Percentiles rank a stretch among this genome's conserved stretches.
These are phyloP conservation scores for Verticillium zaregamsianum DNA, from an alignment of 2,329 filamentous ascomycete species.

Conservation along the genomic window DNA sequence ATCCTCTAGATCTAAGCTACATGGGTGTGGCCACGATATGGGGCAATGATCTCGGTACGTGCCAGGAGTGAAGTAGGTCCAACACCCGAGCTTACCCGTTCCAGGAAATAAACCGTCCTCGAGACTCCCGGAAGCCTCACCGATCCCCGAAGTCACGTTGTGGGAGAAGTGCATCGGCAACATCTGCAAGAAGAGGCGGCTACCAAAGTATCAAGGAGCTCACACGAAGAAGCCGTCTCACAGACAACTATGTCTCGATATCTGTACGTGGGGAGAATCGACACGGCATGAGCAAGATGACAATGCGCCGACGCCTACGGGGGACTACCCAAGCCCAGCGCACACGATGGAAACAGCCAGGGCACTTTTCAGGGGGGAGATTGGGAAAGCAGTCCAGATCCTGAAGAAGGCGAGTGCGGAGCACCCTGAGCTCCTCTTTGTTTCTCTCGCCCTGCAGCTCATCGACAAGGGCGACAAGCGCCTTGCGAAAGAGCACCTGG, in stretches of 20 bases:
- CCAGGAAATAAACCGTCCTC: slow-evolving; percentile 43
- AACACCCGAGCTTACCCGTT: slow-evolving; percentile 11
- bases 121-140: slow-evolving; percentile 41
- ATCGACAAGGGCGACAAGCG: slow-evolving; percentile 46
- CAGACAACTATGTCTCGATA: slow-evolving; percentile 68
- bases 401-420: slow-evolving; percentile 63
- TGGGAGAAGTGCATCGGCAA: slow-evolving; percentile 61
- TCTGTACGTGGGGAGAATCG: slow-evolving; percentile 68
- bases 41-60: slow-evolving; percentile 62
- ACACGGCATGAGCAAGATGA: slow-evolving; percentile 40
- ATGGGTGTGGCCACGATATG: slow-evolving; percentile 71
- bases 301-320: slow-evolving; percentile 34
- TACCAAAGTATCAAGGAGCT: slow-evolving; percentile 61
- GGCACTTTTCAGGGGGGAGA: slow-evolving; percentile 69
- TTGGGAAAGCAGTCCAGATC: slow-evolving; percentile 63
- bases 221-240: slow-evolving; percentile 64
- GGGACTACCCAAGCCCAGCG: slow-evolving; percentile 47
- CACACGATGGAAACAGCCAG: slow-evolving; percentile 74
- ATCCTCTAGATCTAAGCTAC: slow-evolving; percentile 68
- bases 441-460: slow-evolving; percentile 62
- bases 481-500: slow-evolving; percentile 44
- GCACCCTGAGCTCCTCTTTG: slow-evolving; percentile 62
- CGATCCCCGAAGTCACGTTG: slow-evolving; percentile 41
- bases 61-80: not conserved
- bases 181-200: slow-evolving; percentile 58